These are phyloP conservation scores for Neophaeococcomyces aloes DNA, from an alignment of 2,329 filamentous ascomycete genomes.

Conservation along the genomic window DNA sequence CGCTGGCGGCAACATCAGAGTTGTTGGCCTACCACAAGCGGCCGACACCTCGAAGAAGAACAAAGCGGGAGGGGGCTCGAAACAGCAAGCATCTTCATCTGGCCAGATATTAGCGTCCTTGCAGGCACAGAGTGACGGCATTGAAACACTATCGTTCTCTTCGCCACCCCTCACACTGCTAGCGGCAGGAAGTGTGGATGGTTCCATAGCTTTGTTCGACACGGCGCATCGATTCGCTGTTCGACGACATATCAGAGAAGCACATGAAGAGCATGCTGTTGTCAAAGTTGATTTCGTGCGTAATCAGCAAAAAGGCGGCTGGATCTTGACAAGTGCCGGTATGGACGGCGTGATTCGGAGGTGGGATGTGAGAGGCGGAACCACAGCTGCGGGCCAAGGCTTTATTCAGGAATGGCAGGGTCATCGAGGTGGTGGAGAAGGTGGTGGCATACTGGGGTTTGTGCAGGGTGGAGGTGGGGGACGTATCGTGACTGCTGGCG, in stretches of 20 bases:
- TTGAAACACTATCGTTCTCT: constrained; percentile 64
- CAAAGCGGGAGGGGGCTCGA: constrained; percentile 31
- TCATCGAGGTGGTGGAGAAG: constrained; percentile 72
- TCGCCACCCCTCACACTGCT: constrained; percentile 51
- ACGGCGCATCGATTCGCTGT: constrained; percentile 75
- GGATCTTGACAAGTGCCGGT: constrained; percentile 74
- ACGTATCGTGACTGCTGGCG: constrained; percentile 76
- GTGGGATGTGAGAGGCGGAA: constrained; percentile 71
- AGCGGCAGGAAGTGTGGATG: constrained; percentile 54
- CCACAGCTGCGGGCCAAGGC: constrained; percentile 52
- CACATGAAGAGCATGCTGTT: constrained; percentile 79
- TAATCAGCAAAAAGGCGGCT: constrained; percentile 37
- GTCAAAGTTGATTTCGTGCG: constrained; percentile 76
- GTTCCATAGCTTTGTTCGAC: constrained; percentile 74
- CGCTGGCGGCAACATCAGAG: constrained; percentile 72
- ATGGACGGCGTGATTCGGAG: constrained; percentile 84
- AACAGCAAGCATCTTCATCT: constrained; percentile 33
- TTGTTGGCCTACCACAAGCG: constrained; percentile 67
- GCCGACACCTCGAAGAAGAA: constrained; percentile 37
- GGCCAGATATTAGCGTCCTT: constrained; percentile 72
- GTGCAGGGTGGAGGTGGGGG: constrained; percentile 57
- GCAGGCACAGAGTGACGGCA: constrained; percentile 64
- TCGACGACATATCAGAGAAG: constrained; percentile 68
- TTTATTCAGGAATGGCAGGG: constrained; percentile 82
- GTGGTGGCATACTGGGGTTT: constrained; percentile 82